These are phyloP conservation scores for Elsinoe perseae DNA, from an alignment of 2,329 filamentous ascomycete species.

Conservation along the genomic window DNA sequence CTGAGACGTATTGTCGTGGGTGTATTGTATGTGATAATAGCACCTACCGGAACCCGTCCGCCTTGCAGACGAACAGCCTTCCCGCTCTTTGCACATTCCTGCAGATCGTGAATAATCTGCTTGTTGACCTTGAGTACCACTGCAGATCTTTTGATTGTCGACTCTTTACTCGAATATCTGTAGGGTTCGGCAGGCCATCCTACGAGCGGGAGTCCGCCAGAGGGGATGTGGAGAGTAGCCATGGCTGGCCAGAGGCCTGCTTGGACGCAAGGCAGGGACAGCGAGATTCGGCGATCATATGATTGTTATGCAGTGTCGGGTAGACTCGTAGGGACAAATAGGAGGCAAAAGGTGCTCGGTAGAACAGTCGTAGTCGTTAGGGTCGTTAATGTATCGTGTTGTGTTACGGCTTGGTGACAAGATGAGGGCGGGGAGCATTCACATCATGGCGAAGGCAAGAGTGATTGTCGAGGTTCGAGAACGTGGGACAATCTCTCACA, in stretches of 20 bases:
- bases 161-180: conserved; percentile 14
- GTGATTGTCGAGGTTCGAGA: neutral
- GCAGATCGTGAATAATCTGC: conserved; percentile 28
- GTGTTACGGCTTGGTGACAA: neutral
- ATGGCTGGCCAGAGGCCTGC: conserved; percentile 17
- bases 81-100: conserved; percentile 24
- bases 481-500: neutral
- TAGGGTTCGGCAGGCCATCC: conserved; percentile 19
- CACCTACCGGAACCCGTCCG: conserved; percentile 30
- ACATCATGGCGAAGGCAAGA: conserved; percentile 5
- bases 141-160: conserved; percentile 20
- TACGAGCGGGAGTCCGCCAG: conserved; percentile 25
- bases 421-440: conserved; percentile 1
- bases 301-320: neutral
- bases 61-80: conserved; percentile 28
- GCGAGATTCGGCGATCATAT: conserved; percentile 1
- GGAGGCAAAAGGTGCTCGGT: neutral
- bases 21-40: conserved; percentile 6
- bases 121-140: conserved; percentile 28
- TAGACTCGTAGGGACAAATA: neutral
- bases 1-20: neutral
- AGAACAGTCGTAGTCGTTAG: neutral
- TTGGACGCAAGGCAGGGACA: neutral
- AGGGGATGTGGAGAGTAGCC: conserved; percentile 20
- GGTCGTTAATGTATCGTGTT: neutral